These are phyloP conservation scores for Alternaria sp. DNA, from an alignment of 2,329 filamentous ascomycete species.

Conservation along the genomic window DNA sequence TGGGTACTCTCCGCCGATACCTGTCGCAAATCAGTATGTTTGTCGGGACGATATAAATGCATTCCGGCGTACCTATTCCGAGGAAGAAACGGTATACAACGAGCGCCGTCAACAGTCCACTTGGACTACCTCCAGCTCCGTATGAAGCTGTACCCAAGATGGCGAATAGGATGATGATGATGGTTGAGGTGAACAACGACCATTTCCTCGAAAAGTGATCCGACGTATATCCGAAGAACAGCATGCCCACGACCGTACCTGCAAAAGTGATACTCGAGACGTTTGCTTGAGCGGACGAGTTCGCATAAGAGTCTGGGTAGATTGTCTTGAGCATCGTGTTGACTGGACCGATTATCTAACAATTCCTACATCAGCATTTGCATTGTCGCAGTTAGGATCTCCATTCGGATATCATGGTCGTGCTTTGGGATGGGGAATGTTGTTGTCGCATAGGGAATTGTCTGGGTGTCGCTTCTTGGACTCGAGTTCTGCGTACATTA, in stretches of 20 bases:
- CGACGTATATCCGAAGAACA: slow-evolving; percentile 79
- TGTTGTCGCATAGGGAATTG: slow-evolving; percentile 8
- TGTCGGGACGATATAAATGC: neutral
- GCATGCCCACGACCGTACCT: slow-evolving; percentile 82
- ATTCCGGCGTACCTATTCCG: slow-evolving; percentile 50
- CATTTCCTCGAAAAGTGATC: slow-evolving; percentile 87
- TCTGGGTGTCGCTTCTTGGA: slow-evolving; percentile 9
- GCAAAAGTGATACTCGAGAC: slow-evolving; percentile 85
- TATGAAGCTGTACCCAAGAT: slow-evolving; percentile 80
- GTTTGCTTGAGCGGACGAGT: slow-evolving; percentile 73
- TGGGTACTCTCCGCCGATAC: slow-evolving; percentile 84
- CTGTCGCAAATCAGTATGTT: slow-evolving; percentile 17
- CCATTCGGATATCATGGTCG: neutral
- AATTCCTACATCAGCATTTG: neutral
- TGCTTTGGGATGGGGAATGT: neutral
- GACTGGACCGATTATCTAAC: slow-evolving; percentile 83
- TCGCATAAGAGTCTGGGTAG: slow-evolving; percentile 73
- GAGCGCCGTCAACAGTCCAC: slow-evolving; percentile 78
- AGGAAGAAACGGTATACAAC: slow-evolving; percentile 86
- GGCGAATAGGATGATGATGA: slow-evolving; percentile 85
- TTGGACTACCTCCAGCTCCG: slow-evolving; percentile 68
- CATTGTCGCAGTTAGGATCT: neutral
- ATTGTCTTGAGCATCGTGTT: slow-evolving; percentile 74
- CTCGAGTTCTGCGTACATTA: slow-evolving; percentile 61
- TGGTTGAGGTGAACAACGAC: slow-evolving; percentile 78